Evolutionary conservation across 2,329 filamentous ascomycete genomes (phyloP), one percentile per base, ranked within the genome.

Genomic region (Seiridium unicorne): DNA sequence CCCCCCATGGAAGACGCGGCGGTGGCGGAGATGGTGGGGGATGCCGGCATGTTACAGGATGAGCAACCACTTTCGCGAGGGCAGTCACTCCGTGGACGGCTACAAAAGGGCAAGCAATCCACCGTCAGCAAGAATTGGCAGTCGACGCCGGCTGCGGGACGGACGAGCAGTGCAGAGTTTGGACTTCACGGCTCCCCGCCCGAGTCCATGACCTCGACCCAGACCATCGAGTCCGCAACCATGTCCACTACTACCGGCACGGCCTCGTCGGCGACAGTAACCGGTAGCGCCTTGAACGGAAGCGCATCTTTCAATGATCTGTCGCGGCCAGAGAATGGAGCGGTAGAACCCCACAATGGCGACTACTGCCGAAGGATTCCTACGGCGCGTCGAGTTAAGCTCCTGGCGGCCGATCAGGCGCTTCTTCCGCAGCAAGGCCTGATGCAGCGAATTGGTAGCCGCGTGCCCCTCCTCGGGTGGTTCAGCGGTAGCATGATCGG

Each of bases 401-500:
- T 93, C 46, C 82, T 89, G 42, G 87, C 89, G 1, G 84, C 89
- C 51, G 84, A 89, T 62, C 85, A 90, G 74, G 90, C 90, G 7
- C 80, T 92, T 35, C 83, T 89, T 11, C 89, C 89, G 3, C 87
- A 89, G 66, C 85, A 86, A 54, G 88, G 87, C 3, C 80, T 86
- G 59, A 77, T 83, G 42, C 87, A 91, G 73, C 83, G 86, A 56
- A 70, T 91, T 26, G 74, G 90, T 58, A 83, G 84, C 64, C 84
- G 83, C 58, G 84, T 92, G 46, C 90, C 90, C 2, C 81, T 92
- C 62, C 76, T 92, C 62, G 84, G 84, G 66, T 92, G 89, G 86
- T 89, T 93, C 70, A 87, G 86, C 51, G 87, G 78, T 64, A 87
- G 79, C 67, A 86, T 93, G 73, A 93, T 94, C 68, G 91, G 91